Percentiles rank a stretch among this genome's conserved stretches.
These are phyloP conservation scores for Lactuca saligna DNA, from an alignment of 129 eudicot species.

Conservation along the genomic window DNA sequence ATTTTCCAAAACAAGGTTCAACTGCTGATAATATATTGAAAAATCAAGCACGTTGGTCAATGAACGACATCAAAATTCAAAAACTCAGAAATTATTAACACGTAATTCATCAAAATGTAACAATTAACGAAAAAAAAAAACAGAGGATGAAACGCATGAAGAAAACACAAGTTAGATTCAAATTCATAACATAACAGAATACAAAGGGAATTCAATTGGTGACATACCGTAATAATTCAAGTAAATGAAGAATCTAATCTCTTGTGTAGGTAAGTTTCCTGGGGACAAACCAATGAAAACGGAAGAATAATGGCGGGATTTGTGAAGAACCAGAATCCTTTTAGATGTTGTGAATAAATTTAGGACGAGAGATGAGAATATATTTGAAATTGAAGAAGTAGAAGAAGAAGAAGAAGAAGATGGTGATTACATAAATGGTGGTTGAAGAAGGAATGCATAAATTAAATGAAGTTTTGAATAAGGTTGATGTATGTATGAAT, in stretches of 20 bases:
- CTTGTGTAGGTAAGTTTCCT: not conserved
- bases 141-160: not conserved
- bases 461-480: not conserved
- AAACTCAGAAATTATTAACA: not conserved
- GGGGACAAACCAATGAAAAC: not conserved
- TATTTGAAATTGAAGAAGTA: constrained; percentile 5
- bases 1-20: not conserved
- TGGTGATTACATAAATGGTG: not conserved
- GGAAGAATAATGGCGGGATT: not conserved
- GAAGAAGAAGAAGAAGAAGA: not conserved
- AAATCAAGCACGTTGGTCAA: not conserved
- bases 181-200: not conserved
- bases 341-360: not conserved
- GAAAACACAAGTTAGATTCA: not conserved
- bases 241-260: constrained; percentile 5
- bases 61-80: not conserved
- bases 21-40: not conserved
- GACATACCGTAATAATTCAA: constrained; percentile 13
- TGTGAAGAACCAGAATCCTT: not conserved
- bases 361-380: not conserved
- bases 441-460: constrained; percentile 14
- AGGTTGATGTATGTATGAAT: not conserved
- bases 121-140: not conserved
- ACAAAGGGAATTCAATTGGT: not conserved
- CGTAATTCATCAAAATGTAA: not conserved